Conservation (phyloP, 2,329 filamentous ascomycete species). For the Colletotrichum aenigma region DNA sequence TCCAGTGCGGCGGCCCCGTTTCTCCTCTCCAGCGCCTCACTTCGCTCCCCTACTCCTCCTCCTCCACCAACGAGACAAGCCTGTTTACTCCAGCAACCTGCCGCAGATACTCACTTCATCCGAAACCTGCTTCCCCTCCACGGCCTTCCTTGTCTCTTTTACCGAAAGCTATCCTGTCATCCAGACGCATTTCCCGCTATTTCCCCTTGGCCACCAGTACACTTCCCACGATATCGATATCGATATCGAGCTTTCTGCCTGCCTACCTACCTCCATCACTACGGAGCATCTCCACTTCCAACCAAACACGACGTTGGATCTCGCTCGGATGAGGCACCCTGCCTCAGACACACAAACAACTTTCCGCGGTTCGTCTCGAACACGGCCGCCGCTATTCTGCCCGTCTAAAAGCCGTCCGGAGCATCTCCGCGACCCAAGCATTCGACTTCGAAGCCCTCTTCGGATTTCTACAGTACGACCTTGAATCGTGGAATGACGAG, state of each 20-base stretch:
- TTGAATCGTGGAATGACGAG: background rate
- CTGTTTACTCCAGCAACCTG: background rate
- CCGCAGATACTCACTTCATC: background rate
- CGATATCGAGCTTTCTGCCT: background rate
- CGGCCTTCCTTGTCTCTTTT: conserved; percentile 2
- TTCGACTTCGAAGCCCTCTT: background rate
- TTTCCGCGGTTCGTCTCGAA: background rate
- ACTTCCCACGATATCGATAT: background rate
- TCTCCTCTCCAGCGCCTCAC: background rate
- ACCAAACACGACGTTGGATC: background rate
- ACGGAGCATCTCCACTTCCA: background rate
- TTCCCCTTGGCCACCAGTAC: background rate
- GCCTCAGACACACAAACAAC: background rate
- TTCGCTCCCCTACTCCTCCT: background rate
- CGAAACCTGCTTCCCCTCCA: background rate
- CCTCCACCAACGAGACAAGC: background rate
- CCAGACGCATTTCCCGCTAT: background rate
- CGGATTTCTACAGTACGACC: background rate
- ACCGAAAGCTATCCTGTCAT: conserved; percentile 18
- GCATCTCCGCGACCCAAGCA: background rate
- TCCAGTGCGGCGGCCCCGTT: background rate
- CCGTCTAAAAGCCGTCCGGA: background rate
- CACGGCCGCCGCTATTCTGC: background rate
- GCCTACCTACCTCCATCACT: background rate
- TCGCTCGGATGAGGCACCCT: background rate